These are phyloP conservation scores for Pichia sp. DNA, from an alignment of 1,139 yeast species.

Conservation along the genomic window DNA sequence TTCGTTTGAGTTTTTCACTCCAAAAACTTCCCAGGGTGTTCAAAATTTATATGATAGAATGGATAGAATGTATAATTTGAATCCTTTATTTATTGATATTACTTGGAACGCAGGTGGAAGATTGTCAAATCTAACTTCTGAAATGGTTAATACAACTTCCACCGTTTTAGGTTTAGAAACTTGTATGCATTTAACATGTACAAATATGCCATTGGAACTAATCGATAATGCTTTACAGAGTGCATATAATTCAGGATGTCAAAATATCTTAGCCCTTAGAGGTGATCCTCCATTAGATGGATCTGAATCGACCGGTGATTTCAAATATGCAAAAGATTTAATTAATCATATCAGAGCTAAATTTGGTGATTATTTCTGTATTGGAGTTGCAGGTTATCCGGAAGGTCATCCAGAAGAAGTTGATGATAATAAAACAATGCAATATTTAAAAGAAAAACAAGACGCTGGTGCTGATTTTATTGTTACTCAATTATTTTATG, in stretches of 20 bases:
- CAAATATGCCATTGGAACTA: slow-evolving; percentile 79
- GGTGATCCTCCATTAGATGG: slow-evolving; percentile 84
- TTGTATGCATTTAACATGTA: slow-evolving; percentile 96
- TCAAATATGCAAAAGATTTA: slow-evolving; percentile 75
- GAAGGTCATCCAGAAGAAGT: slow-evolving; percentile 72
- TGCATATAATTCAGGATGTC: slow-evolving; percentile 90
- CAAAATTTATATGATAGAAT: slow-evolving; percentile 93
- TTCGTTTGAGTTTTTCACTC: slow-evolving; percentile 97
- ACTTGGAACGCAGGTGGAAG: slow-evolving; percentile 99
- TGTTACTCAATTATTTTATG: slow-evolving; percentile 79
- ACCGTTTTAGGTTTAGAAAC: slow-evolving; percentile 92
- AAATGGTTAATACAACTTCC: slow-evolving; percentile 87
- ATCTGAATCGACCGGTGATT: slow-evolving; percentile 61
- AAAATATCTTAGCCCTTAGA: slow-evolving; percentile 78
- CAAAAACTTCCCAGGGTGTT: slow-evolving; percentile 94
- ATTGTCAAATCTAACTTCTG: slow-evolving; percentile 72
- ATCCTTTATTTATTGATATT: slow-evolving; percentile 88
- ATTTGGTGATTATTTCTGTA: slow-evolving; percentile 39
- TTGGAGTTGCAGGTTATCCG: slow-evolving; percentile 74
- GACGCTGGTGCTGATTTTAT: slow-evolving; percentile 93
- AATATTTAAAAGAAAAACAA: slow-evolving; percentile 74
- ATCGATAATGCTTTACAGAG: slow-evolving; percentile 80
- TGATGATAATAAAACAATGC: slow-evolving; percentile 50
- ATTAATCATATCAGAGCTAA: slow-evolving; percentile 64
- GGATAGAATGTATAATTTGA: slow-evolving; percentile 93